Evolutionary conservation across 2,329 filamentous ascomycete genomes (phyloP).

Genomic region (Verticillium longisporum): DNA sequence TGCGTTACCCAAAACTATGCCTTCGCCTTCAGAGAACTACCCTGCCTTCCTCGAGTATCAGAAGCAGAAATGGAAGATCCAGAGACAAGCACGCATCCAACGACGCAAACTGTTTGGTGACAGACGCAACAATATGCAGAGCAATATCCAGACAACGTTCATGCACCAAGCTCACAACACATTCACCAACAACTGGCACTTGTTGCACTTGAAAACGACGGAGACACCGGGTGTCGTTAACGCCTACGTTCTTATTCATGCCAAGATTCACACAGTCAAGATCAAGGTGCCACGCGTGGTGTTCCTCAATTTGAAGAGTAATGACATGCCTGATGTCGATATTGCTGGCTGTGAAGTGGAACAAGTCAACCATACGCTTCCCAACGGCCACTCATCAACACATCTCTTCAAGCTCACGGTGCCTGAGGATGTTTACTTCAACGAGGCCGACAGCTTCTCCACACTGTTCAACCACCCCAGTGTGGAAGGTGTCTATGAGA

Average conservation of each 20-base stretch:
- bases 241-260: slow-evolving; percentile 88
- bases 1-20: slow-evolving; percentile 75
- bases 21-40: slow-evolving; percentile 80
- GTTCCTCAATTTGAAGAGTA: slow-evolving; percentile 84
- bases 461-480: slow-evolving; percentile 84
- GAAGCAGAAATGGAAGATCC: slow-evolving; percentile 98
- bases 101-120: slow-evolving; percentile 92
- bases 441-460: slow-evolving; percentile 75
- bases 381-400: slow-evolving; percentile 88
- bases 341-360: slow-evolving; percentile 82
- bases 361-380: slow-evolving; percentile 87
- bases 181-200: slow-evolving; percentile 91
- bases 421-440: slow-evolving; percentile 79
- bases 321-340: slow-evolving; percentile 81
- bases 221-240: slow-evolving; percentile 80
- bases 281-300: slow-evolving; percentile 83
- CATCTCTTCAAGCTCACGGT: slow-evolving; percentile 94
- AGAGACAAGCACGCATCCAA: slow-evolving; percentile 80
- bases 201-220: slow-evolving; percentile 78
- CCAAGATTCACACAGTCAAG: slow-evolving; percentile 82
- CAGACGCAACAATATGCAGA: slow-evolving; percentile 59
- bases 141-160: slow-evolving; percentile 64
- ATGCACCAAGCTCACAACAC: slow-evolving; percentile 85
- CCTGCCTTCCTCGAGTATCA: slow-evolving; percentile 84
- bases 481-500: slow-evolving; percentile 96